Evolutionary conservation across 2,329 filamentous ascomycete species (phyloP), one percentile per base, ranked within the genome.

Genomic region (Microascus cirrosus): DNA sequence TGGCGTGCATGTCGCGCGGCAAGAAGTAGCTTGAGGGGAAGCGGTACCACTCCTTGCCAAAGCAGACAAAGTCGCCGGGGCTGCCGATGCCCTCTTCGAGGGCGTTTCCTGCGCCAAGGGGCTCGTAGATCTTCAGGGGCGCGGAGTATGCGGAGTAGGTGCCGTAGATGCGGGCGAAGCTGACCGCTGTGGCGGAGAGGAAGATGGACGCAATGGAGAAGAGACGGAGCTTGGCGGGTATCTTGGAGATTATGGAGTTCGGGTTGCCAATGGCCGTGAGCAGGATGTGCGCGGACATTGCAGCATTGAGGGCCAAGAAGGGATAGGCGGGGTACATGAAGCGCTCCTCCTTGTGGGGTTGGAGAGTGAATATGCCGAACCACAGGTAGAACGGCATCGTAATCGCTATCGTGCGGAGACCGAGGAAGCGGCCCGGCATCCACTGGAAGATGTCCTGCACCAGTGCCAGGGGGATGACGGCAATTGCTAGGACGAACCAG

Each of bases 311-410:
- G 0, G 89, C 87, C 42, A 99, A 77, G 62, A 93, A 90, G 1
- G 94, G 94, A 66, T 99, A 99, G 2, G 84, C 89, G 0, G 94
- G 94, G 66, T 96, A 99, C 92, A 99, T 97, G 75, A 99, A 99
- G 7, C 94, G 81, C 72, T 99, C 94, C 70, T 99, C 94, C 67
- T 99, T 99, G 74, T 99, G 94, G 18, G 94, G 90, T 68, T 99
- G 94, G 10, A 87, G 69, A 0, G 89, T 93, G 73, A 99, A 97
- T 61, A 97, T 94, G 3, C 74, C 82, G 32, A 99, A 80, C 94
- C 94, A 99, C 67, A 96, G 79, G 69, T 97, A 99, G 71, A 97
- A 95, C 0, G 94, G 94, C 0, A 83, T 74, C 57, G 93, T 77
- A 63, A 96, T 90, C 22, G 93, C 82, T 54, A 95, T 66, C 11